Percentiles rank a stretch among this genome's conserved stretches.
phyloP scores from a whole-genome alignment of 2,329 filamentous ascomycete species.

The Botrytis paeoniae region DNA sequence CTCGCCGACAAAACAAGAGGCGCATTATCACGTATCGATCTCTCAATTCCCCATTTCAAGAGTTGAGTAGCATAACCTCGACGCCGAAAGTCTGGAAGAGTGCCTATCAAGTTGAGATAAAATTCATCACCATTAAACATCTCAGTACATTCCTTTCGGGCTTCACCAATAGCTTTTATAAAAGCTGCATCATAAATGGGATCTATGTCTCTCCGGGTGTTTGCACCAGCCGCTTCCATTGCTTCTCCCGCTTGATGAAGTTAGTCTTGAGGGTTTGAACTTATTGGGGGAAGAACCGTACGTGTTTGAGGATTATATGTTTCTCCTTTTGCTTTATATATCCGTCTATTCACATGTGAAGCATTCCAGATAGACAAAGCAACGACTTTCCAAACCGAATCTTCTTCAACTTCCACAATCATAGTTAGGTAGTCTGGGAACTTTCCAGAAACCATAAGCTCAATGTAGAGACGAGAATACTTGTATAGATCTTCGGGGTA shows the following conservation, averaged over 20 bases:
- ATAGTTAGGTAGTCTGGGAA: neutral
- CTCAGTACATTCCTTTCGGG: neutral
- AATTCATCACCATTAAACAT: neutral
- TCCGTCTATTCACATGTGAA: neutral
- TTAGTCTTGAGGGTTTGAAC: neutral
- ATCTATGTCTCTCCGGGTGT: neutral
- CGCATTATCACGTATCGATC: slow-evolving; percentile 4
- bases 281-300: neutral
- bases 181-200: neutral
- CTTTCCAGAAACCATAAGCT: neutral
- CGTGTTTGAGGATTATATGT: neutral
- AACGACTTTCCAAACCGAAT: neutral
- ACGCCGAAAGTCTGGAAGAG: slow-evolving; percentile 5
- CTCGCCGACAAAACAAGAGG: neutral
- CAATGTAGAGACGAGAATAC: neutral
- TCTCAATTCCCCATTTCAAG: slow-evolving; percentile 13
- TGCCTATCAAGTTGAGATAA: slow-evolving; percentile 1
- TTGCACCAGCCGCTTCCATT: neutral
- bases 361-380: slow-evolving; percentile 12
- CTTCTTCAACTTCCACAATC: slow-evolving; percentile 3
- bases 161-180: neutral
- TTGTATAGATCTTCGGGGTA: slow-evolving; percentile 3
- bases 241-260: neutral
- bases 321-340: neutral
- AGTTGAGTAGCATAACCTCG: slow-evolving; percentile 3